A percentile compares a stretch with the other conserved stretches of the same genome.
Conservation (phyloP, 2,329 filamentous ascomycete species). For the Raffaelea deltoideospora region DNA sequence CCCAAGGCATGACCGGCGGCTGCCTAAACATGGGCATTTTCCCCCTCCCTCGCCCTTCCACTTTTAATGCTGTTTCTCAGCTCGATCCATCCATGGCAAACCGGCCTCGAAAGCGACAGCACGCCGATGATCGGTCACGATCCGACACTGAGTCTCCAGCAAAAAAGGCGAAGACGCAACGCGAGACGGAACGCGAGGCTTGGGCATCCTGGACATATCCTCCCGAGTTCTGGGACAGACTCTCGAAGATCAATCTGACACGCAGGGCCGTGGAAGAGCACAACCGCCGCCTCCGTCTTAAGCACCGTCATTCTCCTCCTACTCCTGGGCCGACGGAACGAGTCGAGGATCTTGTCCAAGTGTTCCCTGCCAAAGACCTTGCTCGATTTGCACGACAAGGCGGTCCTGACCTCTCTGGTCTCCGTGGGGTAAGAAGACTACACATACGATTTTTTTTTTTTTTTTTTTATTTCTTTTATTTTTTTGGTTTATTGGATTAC, state of each 20-base stretch:
- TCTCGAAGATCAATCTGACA: conserved; percentile 4
- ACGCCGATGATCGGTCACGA: conserved; percentile 2
- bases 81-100: conserved; percentile 2
- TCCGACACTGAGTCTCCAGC: not conserved
- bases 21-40: not conserved
- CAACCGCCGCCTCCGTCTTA: conserved; percentile 3
- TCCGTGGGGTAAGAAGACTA: conserved; percentile 10
- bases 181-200: conserved; percentile 1
- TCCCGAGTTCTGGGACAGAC: conserved; percentile 6
- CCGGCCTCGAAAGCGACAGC: conserved; percentile 2
- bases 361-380: conserved; percentile 2
- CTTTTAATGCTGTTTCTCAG: not conserved
- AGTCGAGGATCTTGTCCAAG: not conserved
- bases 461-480: not conserved
- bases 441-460: not conserved
- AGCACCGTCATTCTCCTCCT: not conserved
- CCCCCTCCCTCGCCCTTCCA: not conserved
- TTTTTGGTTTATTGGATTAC: too few relatives aligned
- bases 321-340: not conserved
- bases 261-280: conserved; percentile 6
- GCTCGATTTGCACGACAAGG: conserved; percentile 13
- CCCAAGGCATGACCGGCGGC: not conserved
- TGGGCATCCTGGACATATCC: conserved; percentile 5
- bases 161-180: conserved; percentile 2
- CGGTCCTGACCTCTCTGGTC: conserved; percentile 12